phyloP scores from a whole-genome alignment of 495 filamentous ascomycete species.

The Gamarada debralockiae region DNA sequence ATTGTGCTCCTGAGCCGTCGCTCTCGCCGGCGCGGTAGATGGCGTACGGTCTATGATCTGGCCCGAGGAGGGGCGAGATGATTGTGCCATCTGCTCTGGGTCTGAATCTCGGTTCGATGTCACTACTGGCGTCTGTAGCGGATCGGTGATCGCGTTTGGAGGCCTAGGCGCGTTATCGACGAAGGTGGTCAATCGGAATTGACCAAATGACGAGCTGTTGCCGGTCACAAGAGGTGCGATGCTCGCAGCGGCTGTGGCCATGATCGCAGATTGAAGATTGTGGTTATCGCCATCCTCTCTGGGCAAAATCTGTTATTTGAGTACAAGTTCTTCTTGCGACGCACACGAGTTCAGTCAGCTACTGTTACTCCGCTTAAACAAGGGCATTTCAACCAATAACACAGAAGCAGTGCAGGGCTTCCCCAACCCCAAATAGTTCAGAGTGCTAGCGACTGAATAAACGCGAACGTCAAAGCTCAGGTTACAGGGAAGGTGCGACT shows the following conservation, averaged over 20 bases:
- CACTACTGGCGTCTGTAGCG: constrained; percentile 2
- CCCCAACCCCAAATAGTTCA: not conserved
- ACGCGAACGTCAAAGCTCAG: no score
- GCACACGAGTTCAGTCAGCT: not conserved
- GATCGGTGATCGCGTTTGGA: constrained; percentile 10
- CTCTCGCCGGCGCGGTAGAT: constrained; percentile 12
- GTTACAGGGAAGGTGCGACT: no score
- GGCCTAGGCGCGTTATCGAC: not conserved
- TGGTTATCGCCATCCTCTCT: constrained; percentile 21
- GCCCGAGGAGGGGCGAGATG: constrained; percentile 15
- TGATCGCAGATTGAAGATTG: constrained; percentile 9
- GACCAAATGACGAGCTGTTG: constrained; percentile 17
- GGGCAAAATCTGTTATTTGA: constrained; percentile 9
- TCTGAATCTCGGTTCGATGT: not conserved
- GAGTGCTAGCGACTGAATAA: no score
- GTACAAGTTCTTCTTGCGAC: not conserved
- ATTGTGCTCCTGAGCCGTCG: constrained; percentile 7
- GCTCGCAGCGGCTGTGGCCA: constrained; percentile 23
- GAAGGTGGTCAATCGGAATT: constrained; percentile 15
- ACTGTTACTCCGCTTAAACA: constrained; percentile 6
- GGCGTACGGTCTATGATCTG: constrained; percentile 14
- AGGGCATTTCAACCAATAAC: no score
- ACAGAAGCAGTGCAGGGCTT: no score
- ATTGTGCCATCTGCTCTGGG: constrained; percentile 17
- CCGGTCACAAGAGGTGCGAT: constrained; percentile 13